Evolutionary conservation across 2,329 filamentous ascomycete genomes (phyloP).

Genomic region (Xylaria polymorpha): DNA sequence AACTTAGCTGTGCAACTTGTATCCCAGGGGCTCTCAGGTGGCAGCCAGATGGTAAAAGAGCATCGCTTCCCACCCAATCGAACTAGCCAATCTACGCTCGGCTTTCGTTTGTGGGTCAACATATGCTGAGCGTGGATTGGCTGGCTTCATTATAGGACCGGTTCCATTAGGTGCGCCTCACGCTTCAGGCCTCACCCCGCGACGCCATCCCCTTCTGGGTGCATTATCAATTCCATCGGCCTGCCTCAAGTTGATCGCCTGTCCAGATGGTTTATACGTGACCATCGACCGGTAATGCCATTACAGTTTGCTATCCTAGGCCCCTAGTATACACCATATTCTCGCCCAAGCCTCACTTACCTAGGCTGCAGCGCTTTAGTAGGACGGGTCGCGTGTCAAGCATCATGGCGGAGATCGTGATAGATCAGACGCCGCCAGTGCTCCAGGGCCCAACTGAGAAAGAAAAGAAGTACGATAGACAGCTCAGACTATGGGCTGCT

Average conservation of each 20-base stretch:
- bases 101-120: too few relatives aligned
- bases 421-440: conserved; percentile 59
- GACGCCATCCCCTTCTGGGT: conserved; percentile 18
- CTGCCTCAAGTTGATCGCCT: neutral
- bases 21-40: neutral
- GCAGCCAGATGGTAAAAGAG: neutral
- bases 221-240: neutral
- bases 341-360: conserved; percentile 1
- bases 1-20: neutral
- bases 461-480: conserved; percentile 89
- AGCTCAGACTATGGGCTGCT: conserved; percentile 94
- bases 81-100: too few relatives aligned
- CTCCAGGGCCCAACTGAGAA: conserved; percentile 68
- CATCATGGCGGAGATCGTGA: conserved; percentile 59
- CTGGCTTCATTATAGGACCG: too few relatives aligned
- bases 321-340: neutral
- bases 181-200: conserved; percentile 25
- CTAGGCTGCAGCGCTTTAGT: neutral
- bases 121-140: too few relatives aligned
- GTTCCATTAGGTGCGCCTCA: neutral
- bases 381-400: conserved; percentile 17
- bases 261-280: conserved; percentile 1
- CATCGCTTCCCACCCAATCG: neutral
- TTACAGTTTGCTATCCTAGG: neutral
- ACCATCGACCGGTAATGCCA: neutral